Percentiles rank a stretch among this genome's conserved stretches.
Evolutionary conservation across 2,329 filamentous ascomycete genomes (phyloP).

Genomic region (Pezicula carpinea): DNA sequence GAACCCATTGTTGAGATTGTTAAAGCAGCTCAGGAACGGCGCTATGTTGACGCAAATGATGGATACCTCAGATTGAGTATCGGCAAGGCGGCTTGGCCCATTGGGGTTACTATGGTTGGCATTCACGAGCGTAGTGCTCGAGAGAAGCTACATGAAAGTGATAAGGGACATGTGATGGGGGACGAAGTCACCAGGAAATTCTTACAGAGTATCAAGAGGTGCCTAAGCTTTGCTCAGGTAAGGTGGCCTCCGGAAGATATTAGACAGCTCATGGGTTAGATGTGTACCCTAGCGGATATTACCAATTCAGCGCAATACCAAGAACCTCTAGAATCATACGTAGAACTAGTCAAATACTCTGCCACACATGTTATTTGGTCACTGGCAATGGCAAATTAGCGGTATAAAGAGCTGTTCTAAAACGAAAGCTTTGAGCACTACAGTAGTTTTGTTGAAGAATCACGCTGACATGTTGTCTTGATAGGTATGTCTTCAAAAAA

Average conservation of each 20-base stretch:
- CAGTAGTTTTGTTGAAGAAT: no score
- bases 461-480: no score
- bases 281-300: not conserved
- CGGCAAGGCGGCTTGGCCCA: constrained; percentile 96
- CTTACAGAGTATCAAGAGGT: constrained; percentile 95
- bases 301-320: not conserved
- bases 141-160: constrained; percentile 87
- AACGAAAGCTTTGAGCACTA: no score
- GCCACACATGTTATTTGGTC: no score
- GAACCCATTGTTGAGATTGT: constrained; percentile 89
- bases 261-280: constrained; percentile 81
- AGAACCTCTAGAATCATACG: no score
- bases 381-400: no score
- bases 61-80: constrained; percentile 91
- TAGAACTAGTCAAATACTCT: no score
- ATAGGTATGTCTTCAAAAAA: no score
- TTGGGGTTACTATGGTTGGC: constrained; percentile 99
- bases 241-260: constrained; percentile 93
- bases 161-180: constrained; percentile 92
- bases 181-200: constrained; percentile 95
- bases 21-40: constrained; percentile 78
- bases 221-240: constrained; percentile 92
- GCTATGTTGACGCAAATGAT: constrained; percentile 95
- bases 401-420: no score
- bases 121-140: constrained; percentile 95